Conservation (phyloP, 2,329 filamentous ascomycete species). For the Monilinia laxa region DNA sequence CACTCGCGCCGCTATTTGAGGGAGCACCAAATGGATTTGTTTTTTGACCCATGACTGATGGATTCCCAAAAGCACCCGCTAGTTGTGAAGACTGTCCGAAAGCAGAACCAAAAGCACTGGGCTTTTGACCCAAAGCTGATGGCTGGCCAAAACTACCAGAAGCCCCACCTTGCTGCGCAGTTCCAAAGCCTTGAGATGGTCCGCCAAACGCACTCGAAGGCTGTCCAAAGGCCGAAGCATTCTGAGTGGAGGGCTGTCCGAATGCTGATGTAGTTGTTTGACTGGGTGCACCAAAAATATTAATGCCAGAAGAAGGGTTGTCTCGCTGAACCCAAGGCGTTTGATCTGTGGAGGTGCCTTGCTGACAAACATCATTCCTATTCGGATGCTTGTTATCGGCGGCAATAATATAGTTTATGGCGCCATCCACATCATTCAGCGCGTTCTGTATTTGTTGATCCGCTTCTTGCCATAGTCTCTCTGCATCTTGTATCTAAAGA, state of each 20-base stretch:
- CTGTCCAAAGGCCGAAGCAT: constrained; percentile 41
- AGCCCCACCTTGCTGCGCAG: constrained; percentile 31
- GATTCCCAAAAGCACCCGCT: constrained; percentile 44
- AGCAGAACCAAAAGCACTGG: constrained; percentile 33
- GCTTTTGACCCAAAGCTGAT: constrained; percentile 42
- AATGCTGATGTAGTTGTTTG: constrained; percentile 37
- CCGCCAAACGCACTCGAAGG: constrained; percentile 38
- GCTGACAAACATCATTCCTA: constrained; percentile 60
- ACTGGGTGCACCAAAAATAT: constrained; percentile 25
- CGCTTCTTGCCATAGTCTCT: constrained; percentile 61
- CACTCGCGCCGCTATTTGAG: constrained; percentile 12
- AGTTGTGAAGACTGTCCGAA: constrained; percentile 25
- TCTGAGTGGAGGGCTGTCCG: constrained; percentile 40
- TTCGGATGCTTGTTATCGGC: constrained; percentile 73
- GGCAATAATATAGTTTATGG: constrained; percentile 66
- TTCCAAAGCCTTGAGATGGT: constrained; percentile 23
- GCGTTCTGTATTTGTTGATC: constrained; percentile 71
- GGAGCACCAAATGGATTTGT: constrained; percentile 39
- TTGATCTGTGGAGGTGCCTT: constrained; percentile 34
- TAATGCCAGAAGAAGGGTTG: constrained; percentile 39
- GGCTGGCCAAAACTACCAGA: constrained; percentile 43
- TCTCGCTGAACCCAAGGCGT: constrained; percentile 32
- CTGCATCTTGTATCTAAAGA: constrained; percentile 57
- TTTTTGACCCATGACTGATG: constrained; percentile 42
- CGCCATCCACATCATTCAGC: constrained; percentile 67